phyloP scores from a whole-genome alignment of 805 yeast species.

The Nakazawaea wickerhamii region DNA sequence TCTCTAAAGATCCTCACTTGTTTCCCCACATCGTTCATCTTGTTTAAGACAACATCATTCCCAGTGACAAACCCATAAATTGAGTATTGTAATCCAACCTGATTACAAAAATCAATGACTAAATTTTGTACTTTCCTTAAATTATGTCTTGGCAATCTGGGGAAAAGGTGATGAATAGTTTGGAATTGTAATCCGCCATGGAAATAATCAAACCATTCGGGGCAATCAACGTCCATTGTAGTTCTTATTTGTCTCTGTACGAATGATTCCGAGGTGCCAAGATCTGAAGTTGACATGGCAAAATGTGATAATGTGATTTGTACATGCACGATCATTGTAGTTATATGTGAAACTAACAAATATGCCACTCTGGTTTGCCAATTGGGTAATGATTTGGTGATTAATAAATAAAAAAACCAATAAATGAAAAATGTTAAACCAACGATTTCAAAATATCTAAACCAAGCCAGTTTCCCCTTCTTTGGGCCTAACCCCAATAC shows the following conservation, averaged over 20 bases:
- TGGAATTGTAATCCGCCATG: conserved; percentile 94
- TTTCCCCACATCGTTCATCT: conserved; percentile 68
- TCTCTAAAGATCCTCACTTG: conserved; percentile 75
- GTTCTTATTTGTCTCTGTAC: conserved; percentile 79
- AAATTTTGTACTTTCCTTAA: conserved; percentile 67
- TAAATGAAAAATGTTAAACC: conserved; percentile 68
- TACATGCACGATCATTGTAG: conserved; percentile 90
- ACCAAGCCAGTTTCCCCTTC: conserved; percentile 81
- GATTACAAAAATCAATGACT: conserved; percentile 69
- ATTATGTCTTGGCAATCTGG: conserved; percentile 85
- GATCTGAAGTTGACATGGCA: conserved; percentile 88
- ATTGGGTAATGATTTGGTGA: conserved; percentile 46
- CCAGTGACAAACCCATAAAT: conserved; percentile 83
- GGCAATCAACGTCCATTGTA: conserved; percentile 94
- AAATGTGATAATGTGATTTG: conserved; percentile 87
- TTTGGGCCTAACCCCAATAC: conserved; percentile 74
- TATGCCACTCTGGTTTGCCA: conserved; percentile 50
- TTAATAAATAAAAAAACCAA: conserved; percentile 74
- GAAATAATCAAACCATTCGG: conserved; percentile 83
- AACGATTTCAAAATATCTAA: conserved; percentile 68
- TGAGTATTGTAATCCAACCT: conserved; percentile 72
- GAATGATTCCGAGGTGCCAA: conserved; percentile 77
- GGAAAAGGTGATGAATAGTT: conserved; percentile 85
- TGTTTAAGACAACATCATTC: conserved; percentile 62
- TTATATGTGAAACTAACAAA: conserved; percentile 67